phyloP scores from a whole-genome alignment of 768 basidiomycete genomes.

The Tricholoma furcatifolium region DNA sequence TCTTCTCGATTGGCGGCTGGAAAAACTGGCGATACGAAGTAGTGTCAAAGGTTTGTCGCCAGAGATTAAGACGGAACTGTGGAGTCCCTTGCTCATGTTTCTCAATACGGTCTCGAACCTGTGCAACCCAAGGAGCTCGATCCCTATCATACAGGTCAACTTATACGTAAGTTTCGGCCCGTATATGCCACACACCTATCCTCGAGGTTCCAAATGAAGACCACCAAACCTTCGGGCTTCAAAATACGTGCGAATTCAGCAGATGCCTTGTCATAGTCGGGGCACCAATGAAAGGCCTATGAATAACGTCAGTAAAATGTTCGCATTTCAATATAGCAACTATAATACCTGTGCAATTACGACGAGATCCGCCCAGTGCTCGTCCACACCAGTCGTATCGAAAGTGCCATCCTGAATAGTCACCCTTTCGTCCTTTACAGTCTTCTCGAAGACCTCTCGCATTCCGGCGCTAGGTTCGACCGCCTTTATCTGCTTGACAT shows the following conservation, averaged over 20 bases:
- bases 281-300: constrained; percentile 94
- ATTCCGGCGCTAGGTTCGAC: constrained; percentile 89
- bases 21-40: constrained; percentile 60
- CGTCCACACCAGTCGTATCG: constrained; percentile 54
- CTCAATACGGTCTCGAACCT: constrained; percentile 70
- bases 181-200: constrained; percentile 48
- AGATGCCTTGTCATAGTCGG: constrained; percentile 69
- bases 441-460: constrained; percentile 67
- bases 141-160: constrained; percentile 35
- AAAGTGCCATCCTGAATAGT: constrained; percentile 68
- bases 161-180: neutral
- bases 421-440: constrained; percentile 52
- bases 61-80: constrained; percentile 76
- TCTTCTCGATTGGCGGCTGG: constrained; percentile 52
- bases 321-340: neutral
- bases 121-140: constrained; percentile 69
- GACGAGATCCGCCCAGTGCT: constrained; percentile 76
- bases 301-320: neutral
- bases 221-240: constrained; percentile 69
- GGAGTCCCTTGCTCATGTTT: constrained; percentile 70
- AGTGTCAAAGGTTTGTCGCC: constrained; percentile 71
- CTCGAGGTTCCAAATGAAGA: constrained; percentile 90
- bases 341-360: constrained; percentile 67
- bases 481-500: constrained; percentile 57
- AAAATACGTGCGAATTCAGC: constrained; percentile 79